Percentiles rank a stretch among this genome's conserved stretches.
These are phyloP conservation scores for Kluyveromyces marxianus DNA, from an alignment of 1,139 yeast genomes.

Conservation along the genomic window DNA sequence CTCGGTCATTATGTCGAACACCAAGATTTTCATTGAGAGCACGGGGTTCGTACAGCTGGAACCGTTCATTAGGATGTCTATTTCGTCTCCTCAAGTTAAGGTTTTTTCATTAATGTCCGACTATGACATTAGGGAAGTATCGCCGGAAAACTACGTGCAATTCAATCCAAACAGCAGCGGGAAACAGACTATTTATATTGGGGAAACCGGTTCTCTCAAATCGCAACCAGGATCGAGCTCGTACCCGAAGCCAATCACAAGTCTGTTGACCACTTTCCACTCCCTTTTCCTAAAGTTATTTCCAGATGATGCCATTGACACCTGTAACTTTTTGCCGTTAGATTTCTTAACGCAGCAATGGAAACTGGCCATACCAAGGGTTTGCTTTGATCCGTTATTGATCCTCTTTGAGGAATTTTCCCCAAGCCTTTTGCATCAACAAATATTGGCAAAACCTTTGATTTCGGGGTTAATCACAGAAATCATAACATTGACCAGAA, in stretches of 20 bases:
- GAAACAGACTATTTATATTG: constrained; percentile 19
- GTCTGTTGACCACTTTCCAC: constrained; percentile 24
- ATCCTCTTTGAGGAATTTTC: constrained; percentile 63
- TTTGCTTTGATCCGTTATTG: constrained; percentile 70
- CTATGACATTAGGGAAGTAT: constrained; percentile 46
- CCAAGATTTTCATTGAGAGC: constrained; percentile 56
- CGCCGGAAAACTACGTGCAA: constrained; percentile 28
- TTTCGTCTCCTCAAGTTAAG: constrained; percentile 30
- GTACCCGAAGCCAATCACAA: constrained; percentile 19
- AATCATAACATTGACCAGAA: constrained; percentile 61
- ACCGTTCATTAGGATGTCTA: constrained; percentile 46
- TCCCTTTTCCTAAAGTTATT: constrained; percentile 26
- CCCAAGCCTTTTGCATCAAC: constrained; percentile 50
- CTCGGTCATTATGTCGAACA: constrained; percentile 32
- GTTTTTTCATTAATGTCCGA: constrained; percentile 59
- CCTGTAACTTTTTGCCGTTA: constrained; percentile 35
- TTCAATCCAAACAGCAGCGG: constrained; percentile 20
- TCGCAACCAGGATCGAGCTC: constrained; percentile 4
- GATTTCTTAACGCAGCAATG: constrained; percentile 74
- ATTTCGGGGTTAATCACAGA: constrained; percentile 74
- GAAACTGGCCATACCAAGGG: constrained; percentile 73
- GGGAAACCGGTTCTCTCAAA: constrained; percentile 12
- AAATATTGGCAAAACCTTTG: constrained; percentile 78
- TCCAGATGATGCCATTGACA: constrained; percentile 33
- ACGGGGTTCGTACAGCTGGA: constrained; percentile 67